A percentile compares a stretch with the other conserved stretches of the same genome.
These are phyloP conservation scores for Phytophthora pseudosyringae DNA, from an alignment of 352 stramenopile species.

Conservation along the genomic window DNA sequence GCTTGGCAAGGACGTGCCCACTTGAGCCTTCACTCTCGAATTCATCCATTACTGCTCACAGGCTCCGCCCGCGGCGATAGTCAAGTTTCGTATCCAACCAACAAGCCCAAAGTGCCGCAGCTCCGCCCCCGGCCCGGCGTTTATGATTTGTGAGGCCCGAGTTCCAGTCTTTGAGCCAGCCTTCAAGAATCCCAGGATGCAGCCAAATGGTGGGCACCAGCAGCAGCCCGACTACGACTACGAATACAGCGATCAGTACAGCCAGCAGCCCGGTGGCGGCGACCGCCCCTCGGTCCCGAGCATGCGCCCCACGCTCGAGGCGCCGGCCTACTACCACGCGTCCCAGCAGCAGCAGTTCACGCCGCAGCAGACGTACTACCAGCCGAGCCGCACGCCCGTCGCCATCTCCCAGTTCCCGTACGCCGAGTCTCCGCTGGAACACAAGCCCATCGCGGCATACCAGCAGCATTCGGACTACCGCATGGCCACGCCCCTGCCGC, in stretches of 20 bases:
- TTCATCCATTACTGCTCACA: constrained; percentile 45
- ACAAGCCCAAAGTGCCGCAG: constrained; percentile 8
- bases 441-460: constrained; percentile 37
- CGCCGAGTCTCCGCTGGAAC: constrained; percentile 38
- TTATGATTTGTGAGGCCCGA: constrained; percentile 46
- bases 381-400: constrained; percentile 39
- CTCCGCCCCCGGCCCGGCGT: constrained; percentile 6
- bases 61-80: constrained; percentile 3
- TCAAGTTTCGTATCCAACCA: constrained; percentile 5
- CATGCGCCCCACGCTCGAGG: constrained; percentile 36
- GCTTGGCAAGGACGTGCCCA: constrained; percentile 8
- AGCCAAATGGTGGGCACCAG: constrained; percentile 37
- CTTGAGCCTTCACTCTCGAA: constrained; percentile 46
- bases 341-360: constrained; percentile 32
- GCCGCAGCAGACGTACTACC: constrained; percentile 38
- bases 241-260: constrained; percentile 35
- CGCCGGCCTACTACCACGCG: constrained; percentile 32
- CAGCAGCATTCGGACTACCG: constrained; percentile 35
- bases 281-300: constrained; percentile 23
- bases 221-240: constrained; percentile 36
- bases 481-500: constrained; percentile 2
- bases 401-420: constrained; percentile 43
- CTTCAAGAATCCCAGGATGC: constrained; percentile 51
- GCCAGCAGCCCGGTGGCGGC: constrained; percentile 14
- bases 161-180: constrained; percentile 37